These are phyloP conservation scores for Metschnikowia henanensis DNA, from an alignment of 805 yeast genomes.

Conservation along the genomic window DNA sequence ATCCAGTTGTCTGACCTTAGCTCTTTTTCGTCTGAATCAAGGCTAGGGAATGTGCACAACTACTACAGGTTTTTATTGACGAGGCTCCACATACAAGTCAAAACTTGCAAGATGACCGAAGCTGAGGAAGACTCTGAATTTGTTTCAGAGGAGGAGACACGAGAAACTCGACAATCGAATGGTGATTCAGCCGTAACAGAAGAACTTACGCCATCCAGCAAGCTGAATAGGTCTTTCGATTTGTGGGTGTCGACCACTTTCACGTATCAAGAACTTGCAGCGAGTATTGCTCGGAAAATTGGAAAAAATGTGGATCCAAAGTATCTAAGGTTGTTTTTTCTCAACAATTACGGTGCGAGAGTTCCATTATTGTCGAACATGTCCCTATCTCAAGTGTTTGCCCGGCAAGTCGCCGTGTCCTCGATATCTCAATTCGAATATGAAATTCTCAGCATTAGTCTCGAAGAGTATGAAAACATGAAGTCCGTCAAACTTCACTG, in stretches of 20 bases:
- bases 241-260: conserved; percentile 70
- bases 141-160: conserved; percentile 29
- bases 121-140: conserved; percentile 55
- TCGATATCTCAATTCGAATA: conserved; percentile 56
- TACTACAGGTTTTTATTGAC: conserved; percentile 57
- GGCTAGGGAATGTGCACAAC: conserved; percentile 35
- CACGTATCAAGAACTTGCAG: conserved; percentile 58
- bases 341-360: conserved; percentile 56
- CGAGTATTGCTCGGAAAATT: conserved; percentile 55
- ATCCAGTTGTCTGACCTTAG: conserved; percentile 28
- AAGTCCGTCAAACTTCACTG: conserved; percentile 64
- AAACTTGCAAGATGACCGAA: conserved; percentile 47
- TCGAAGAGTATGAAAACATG: conserved; percentile 77
- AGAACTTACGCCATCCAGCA: conserved; percentile 21
- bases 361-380: conserved; percentile 42
- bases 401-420: conserved; percentile 44
- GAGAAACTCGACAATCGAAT: conserved; percentile 9
- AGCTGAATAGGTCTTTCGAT: conserved; percentile 39
- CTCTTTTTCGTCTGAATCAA: conserved; percentile 17
- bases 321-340: conserved; percentile 64
- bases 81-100: conserved; percentile 58
- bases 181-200: conserved; percentile 17
- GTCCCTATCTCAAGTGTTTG: conserved; percentile 41
- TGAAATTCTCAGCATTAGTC: conserved; percentile 72
- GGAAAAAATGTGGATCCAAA: conserved; percentile 50